A percentile compares a stretch with the other conserved stretches of the same genome.
Conservation (phyloP, 352 stramenopile species). For the Phytophthora fragariae region DNA sequence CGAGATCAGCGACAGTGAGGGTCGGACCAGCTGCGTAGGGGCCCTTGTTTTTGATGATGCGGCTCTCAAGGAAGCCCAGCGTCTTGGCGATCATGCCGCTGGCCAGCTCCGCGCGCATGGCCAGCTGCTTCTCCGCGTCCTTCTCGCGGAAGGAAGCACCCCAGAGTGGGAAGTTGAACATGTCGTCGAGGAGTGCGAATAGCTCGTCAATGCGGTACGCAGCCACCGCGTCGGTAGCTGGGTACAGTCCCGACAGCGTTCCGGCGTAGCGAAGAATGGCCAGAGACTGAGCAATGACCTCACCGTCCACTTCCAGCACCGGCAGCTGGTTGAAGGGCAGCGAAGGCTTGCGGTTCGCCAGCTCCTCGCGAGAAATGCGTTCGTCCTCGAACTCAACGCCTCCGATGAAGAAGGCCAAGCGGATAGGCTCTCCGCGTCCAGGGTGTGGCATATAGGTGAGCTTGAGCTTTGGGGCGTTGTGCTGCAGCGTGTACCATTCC, state of each 20-base stretch:
- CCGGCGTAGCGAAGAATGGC: constrained; percentile 74
- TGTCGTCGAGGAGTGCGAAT: constrained; percentile 48
- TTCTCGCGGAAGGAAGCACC: constrained; percentile 34
- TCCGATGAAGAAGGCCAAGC: constrained; percentile 58
- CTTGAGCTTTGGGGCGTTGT: constrained; percentile 44
- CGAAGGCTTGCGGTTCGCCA: constrained; percentile 46
- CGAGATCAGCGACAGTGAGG: constrained; percentile 63
- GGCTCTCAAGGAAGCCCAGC: constrained; percentile 53
- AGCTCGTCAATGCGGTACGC: constrained; percentile 61
- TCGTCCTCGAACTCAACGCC: constrained; percentile 66
- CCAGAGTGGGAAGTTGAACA: constrained; percentile 44
- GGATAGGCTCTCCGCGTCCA: constrained; percentile 56
- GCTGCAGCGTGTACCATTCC: constrained; percentile 46
- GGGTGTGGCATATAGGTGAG: constrained; percentile 66
- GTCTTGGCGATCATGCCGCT: constrained; percentile 47
- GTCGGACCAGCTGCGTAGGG: constrained; percentile 43
- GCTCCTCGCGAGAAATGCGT: constrained; percentile 47
- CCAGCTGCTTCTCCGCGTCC: constrained; percentile 46
- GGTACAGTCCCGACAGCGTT: constrained; percentile 60
- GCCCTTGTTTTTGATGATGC: constrained; percentile 50
- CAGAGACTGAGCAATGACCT: constrained; percentile 59
- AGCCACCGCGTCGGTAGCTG: constrained; percentile 39
- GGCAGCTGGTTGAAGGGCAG: constrained; percentile 60
- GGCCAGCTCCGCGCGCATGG: constrained; percentile 48
- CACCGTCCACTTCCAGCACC: constrained; percentile 55